These are phyloP conservation scores for Hanseniaspora hatyaiensis DNA, from an alignment of 805 yeast species.

Conservation along the genomic window DNA sequence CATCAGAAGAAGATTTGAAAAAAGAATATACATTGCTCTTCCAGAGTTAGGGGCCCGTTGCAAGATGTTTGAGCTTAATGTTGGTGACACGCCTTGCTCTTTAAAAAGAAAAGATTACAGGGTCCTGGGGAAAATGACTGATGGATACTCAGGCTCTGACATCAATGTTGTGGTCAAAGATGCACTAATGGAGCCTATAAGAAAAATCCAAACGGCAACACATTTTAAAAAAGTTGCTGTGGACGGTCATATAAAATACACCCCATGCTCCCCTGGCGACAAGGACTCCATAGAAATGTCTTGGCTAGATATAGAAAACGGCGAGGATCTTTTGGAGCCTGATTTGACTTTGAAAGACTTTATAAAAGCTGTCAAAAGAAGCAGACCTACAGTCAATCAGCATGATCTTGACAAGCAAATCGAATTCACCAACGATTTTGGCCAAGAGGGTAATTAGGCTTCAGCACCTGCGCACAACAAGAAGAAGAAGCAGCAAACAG, in stretches of 20 bases:
- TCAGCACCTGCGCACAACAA: background rate
- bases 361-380: slow-evolving; percentile 77
- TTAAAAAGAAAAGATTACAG: slow-evolving; percentile 62
- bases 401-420: slow-evolving; percentile 71
- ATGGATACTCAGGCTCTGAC: slow-evolving; percentile 96
- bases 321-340: slow-evolving; percentile 85
- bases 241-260: slow-evolving; percentile 35
- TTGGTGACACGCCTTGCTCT: slow-evolving; percentile 79
- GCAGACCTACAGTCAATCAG: slow-evolving; percentile 89
- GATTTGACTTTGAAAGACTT: slow-evolving; percentile 82
- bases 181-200: slow-evolving; percentile 94
- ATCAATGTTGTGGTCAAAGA: slow-evolving; percentile 92
- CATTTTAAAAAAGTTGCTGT: slow-evolving; percentile 54
- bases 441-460: slow-evolving; percentile 93
- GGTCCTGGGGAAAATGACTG: slow-evolving; percentile 81
- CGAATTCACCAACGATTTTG: slow-evolving; percentile 87
- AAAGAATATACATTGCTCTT: slow-evolving; percentile 84
- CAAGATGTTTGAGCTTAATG: slow-evolving; percentile 86
- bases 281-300: slow-evolving; percentile 71
- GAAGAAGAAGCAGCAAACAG: background rate
- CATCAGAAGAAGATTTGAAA: slow-evolving; percentile 88
- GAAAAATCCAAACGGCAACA: slow-evolving; percentile 90
- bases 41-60: slow-evolving; percentile 91
- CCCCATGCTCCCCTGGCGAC: slow-evolving; percentile 98
- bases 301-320: slow-evolving; percentile 76